A percentile compares a stretch with the other conserved stretches of the same genome.
Evolutionary conservation across 2,329 filamentous ascomycete species (phyloP).

Genomic region (Phaeomoniella chlamydospora): DNA sequence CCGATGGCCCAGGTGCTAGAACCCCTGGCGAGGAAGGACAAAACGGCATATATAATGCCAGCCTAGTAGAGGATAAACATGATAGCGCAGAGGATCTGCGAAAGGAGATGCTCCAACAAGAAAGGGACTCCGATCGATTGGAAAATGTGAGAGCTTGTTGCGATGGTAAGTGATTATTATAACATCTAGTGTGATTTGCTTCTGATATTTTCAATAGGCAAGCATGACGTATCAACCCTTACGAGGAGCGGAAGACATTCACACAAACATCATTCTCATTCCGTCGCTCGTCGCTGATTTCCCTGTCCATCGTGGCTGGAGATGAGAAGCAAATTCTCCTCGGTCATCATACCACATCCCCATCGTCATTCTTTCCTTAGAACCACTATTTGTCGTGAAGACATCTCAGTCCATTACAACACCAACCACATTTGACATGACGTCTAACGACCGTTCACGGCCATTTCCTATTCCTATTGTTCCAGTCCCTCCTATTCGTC

Average conservation of each 20-base stretch:
- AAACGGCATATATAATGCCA: conserved; percentile 21
- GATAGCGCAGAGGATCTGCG: conserved; percentile 75
- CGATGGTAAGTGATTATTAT: conserved; percentile 56
- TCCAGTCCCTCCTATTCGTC: neutral
- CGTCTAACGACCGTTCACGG: neutral
- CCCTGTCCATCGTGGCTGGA: too few relatives aligned
- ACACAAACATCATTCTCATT: conserved; percentile 1
- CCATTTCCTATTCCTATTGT: neutral
- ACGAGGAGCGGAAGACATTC: neutral
- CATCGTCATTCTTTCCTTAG: neutral
- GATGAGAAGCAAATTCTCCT: neutral
- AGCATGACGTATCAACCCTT: conserved; percentile 48
- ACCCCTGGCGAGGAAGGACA: conserved; percentile 2
- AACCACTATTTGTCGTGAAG: neutral
- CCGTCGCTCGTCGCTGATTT: neutral
- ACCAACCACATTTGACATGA: neutral
- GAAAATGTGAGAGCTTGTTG: conserved; percentile 97
- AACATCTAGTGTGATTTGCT: conserved; percentile 6
- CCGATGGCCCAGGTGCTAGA: neutral
- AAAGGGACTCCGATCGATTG: conserved; percentile 61
- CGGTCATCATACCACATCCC: too few relatives aligned
- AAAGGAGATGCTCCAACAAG: conserved; percentile 61
- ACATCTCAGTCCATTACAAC: neutral
- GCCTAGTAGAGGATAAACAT: conserved; percentile 26
- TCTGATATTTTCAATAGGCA: conserved; percentile 35